These are phyloP conservation scores for Talaromyces sp. DNA, from an alignment of 2,329 filamentous ascomycete species.

Conservation along the genomic window DNA sequence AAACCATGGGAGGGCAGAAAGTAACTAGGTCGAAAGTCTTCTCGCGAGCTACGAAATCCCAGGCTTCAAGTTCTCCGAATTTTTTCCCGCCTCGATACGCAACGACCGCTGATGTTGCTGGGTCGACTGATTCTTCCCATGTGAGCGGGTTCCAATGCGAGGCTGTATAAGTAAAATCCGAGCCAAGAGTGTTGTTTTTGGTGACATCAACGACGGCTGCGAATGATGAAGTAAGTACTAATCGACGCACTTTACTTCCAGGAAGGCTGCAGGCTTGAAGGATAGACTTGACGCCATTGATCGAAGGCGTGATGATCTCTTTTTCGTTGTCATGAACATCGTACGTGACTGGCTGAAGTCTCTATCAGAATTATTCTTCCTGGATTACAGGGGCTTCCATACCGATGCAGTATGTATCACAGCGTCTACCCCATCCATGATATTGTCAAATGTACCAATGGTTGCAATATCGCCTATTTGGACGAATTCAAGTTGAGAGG, in stretches of 20 bases:
- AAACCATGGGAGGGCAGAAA: conserved; percentile 44
- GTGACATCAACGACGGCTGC: conserved; percentile 9
- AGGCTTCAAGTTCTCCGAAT: conserved; percentile 19
- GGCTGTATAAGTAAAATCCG: conserved; percentile 11
- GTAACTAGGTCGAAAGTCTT: conserved; percentile 44
- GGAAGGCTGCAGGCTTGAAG: conserved; percentile 5
- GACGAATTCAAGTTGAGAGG: conserved; percentile 8
- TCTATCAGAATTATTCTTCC: neutral
- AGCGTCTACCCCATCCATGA: conserved; percentile 8
- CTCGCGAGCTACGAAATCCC: conserved; percentile 30
- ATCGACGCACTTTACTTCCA: conserved; percentile 3
- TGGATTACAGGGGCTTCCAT: neutral
- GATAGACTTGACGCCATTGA: conserved; percentile 10
- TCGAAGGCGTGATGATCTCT: conserved; percentile 12
- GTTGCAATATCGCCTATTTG: conserved; percentile 9
- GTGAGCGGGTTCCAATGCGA: conserved; percentile 13
- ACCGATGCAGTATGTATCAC: conserved; percentile 12
- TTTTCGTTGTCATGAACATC: conserved; percentile 10
- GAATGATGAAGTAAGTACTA: conserved; percentile 13
- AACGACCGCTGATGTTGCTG: neutral
- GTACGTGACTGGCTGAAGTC: conserved; percentile 6
- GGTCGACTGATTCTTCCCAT: conserved; percentile 8
- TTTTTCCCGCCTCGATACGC: conserved; percentile 13
- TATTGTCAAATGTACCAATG: conserved; percentile 3
- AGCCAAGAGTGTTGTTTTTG: neutral